Conservation (phyloP, 768 basidiomycete species). For the Rhodotorula paludigena region DNA sequence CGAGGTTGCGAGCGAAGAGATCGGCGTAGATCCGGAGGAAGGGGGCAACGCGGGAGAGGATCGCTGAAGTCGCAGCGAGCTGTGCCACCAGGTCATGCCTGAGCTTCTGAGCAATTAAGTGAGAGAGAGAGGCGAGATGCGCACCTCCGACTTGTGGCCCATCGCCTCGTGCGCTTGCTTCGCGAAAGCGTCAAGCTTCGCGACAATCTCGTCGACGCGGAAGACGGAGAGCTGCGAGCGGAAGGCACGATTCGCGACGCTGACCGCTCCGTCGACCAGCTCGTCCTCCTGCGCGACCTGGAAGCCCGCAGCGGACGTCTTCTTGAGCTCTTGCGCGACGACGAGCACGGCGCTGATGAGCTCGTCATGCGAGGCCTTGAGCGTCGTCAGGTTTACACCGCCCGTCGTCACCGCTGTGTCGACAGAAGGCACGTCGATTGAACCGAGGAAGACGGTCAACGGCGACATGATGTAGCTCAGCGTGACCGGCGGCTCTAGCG, state of each 20-base stretch:
- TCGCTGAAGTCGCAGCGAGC: neutral
- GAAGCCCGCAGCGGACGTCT: conserved; percentile 9
- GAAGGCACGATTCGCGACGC: neutral
- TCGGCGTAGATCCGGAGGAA: conserved; percentile 65
- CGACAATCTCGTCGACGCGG: conserved; percentile 27
- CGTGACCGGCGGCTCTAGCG: neutral
- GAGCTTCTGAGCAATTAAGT: neutral
- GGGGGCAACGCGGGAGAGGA: conserved; percentile 57
- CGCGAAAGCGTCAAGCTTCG: conserved; percentile 17
- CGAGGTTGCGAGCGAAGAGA: conserved; percentile 60
- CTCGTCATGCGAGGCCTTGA: conserved; percentile 46
- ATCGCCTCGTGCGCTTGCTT: conserved; percentile 1
- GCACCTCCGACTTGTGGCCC: neutral
- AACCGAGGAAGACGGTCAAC: conserved; percentile 7
- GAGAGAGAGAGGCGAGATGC: conserved; percentile 40
- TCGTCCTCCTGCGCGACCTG: conserved; percentile 24
- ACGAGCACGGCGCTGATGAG: conserved; percentile 63
- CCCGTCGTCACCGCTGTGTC: neutral
- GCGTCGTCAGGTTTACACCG: conserved; percentile 2
- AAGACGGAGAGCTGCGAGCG: conserved; percentile 6
- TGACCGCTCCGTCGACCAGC: conserved; percentile 28
- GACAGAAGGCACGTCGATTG: neutral
- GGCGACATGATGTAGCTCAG: conserved; percentile 27
- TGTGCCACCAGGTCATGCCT: neutral
- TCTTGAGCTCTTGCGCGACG: conserved; percentile 33